These are phyloP conservation scores for Wickerhamomyces ciferrii DNA, from an alignment of 805 yeast species.

Conservation along the genomic window DNA sequence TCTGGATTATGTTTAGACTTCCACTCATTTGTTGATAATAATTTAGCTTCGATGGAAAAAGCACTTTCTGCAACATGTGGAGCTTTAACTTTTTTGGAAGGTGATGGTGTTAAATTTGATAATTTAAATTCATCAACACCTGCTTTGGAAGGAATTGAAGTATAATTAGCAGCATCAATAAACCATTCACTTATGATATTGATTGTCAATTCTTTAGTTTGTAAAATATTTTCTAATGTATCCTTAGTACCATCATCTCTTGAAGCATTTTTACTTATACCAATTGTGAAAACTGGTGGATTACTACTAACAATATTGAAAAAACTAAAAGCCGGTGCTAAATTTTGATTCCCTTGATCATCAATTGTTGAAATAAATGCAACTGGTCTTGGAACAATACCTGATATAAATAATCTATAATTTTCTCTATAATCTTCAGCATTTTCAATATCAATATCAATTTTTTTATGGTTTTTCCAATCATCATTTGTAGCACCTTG, in stretches of 20 bases:
- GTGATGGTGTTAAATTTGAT: constrained; percentile 44
- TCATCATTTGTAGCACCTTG: background rate
- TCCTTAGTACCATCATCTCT: constrained; percentile 34
- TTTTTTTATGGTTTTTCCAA: constrained; percentile 26
- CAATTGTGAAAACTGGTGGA: constrained; percentile 54
- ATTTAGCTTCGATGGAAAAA: constrained; percentile 51
- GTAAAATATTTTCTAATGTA: constrained; percentile 41
- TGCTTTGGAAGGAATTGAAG: constrained; percentile 40
- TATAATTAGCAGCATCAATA: constrained; percentile 54
- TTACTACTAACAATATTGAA: constrained; percentile 41
- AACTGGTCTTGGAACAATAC: constrained; percentile 55
- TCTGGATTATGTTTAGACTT: constrained; percentile 32
- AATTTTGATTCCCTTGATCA: constrained; percentile 36
- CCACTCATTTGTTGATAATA: constrained; percentile 39
- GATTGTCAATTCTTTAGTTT: constrained; percentile 48
- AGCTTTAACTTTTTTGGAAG: constrained; percentile 42
- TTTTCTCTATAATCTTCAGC: constrained; percentile 27
- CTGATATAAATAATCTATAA: constrained; percentile 47
- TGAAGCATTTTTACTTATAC: constrained; percentile 34
- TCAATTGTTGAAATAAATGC: constrained; percentile 49
- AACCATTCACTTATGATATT: constrained; percentile 61
- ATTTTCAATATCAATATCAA: constrained; percentile 40
- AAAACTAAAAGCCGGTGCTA: constrained; percentile 63
- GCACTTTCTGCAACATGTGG: constrained; percentile 59
- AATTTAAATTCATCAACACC: constrained; percentile 52